phyloP scores from a whole-genome alignment of 2,329 filamentous ascomycete genomes.

The Dendryphion nanum region DNA sequence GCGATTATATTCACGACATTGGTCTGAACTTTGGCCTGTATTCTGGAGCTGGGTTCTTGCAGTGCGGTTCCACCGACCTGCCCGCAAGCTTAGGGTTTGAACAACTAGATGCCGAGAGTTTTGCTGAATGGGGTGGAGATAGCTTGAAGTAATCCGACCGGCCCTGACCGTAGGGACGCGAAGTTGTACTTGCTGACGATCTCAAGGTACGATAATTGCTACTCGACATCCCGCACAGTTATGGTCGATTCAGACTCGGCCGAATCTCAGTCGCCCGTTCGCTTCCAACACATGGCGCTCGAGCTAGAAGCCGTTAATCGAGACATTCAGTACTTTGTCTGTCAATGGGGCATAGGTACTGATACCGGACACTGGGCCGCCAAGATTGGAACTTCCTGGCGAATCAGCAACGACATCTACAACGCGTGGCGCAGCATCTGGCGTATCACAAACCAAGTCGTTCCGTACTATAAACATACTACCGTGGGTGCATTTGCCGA shows the following conservation, averaged over 20 bases:
- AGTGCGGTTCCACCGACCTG: too few relatives aligned
- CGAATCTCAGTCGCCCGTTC: conserved; percentile 25
- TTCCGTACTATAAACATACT: conserved; percentile 29
- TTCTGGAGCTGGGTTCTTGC: too few relatives aligned
- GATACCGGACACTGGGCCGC: conserved; percentile 35
- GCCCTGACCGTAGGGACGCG: too few relatives aligned
- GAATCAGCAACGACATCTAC: conserved; percentile 37
- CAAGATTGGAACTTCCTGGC: conserved; percentile 36
- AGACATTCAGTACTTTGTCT: conserved; percentile 36
- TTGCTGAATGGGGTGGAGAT: too few relatives aligned
- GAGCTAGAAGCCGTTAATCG: conserved; percentile 26
- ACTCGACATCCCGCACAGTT: too few relatives aligned
- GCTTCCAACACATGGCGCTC: conserved; percentile 29
- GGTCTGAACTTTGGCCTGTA: too few relatives aligned
- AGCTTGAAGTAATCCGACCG: too few relatives aligned
- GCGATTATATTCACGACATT: too few relatives aligned
- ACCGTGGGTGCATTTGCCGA: conserved; percentile 48
- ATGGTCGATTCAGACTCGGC: conserved; percentile 34
- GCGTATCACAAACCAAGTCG: conserved; percentile 33
- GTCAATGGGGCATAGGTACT: conserved; percentile 40
- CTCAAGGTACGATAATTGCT: too few relatives aligned
- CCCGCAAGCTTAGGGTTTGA: too few relatives aligned
- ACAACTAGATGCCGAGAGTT: too few relatives aligned
- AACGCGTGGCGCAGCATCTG: conserved; percentile 34
- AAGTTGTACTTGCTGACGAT: too few relatives aligned